Evolutionary conservation across 768 basidiomycete genomes (phyloP), one percentile per base, ranked within the genome.

Genomic region (Amanita molliuscula): DNA sequence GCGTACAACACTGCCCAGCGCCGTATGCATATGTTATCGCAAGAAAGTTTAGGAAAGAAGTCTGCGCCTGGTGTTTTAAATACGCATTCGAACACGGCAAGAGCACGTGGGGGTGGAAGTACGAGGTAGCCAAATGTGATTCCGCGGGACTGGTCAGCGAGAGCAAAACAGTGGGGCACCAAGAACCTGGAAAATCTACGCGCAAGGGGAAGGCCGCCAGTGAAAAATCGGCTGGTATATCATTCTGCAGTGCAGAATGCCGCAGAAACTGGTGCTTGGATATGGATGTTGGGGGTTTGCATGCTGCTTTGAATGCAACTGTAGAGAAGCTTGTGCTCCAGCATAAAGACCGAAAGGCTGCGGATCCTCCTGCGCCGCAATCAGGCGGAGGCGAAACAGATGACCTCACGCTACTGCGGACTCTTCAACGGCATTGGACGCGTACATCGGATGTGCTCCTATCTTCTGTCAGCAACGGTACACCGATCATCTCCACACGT

Each of bases 41-140:
- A 61, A 78, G 73, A 57, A 74, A 75, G 53, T 84, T 82, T 55
- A 71, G 79, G 35, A 80, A 77, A 59, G 82, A 83, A 59, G 79
- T 82, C 42, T 85, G 82, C 55, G 76, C 72, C 8, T 66, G 75
- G 58, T 85, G 83, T 62, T 84, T 81, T 58, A 70, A 72, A 34
- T 83, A 84, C 58, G 70, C 77, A 21, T 75, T 75, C 55, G 76
- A 79, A 46, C 65, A 67, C 23, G 67, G 70, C 26, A 68, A 67
- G 63, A 65, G 66, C 53, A 58, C 67, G 23, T 81, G 79, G 79
- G 70, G 59, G 35, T 56, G 72, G 55, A 68, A 65, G 50, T 61
- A 65, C 40, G 61, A 61, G 31, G 53, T 20, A 21, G 25, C 18
- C 4, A 11, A 21, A 18, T 16, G 13, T 21, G 40, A 13, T 40